These are phyloP conservation scores for Yueomyces sp. DNA, from an alignment of 1,139 yeast species.

Conservation along the genomic window DNA sequence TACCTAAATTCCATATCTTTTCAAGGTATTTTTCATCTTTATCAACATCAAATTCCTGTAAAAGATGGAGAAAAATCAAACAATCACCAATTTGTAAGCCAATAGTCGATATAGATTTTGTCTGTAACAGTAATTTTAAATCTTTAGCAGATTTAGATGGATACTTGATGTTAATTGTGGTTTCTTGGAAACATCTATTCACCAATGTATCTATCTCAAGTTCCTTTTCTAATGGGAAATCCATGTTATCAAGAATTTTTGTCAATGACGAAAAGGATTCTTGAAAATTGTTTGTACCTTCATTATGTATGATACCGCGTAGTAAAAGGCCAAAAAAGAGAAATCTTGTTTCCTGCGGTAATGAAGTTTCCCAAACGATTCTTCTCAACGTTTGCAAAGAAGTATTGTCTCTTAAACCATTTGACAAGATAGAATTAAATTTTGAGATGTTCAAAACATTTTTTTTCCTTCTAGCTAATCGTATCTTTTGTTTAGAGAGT, in stretches of 20 bases:
- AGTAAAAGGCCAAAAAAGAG: constrained; percentile 22
- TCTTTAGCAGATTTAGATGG: constrained; percentile 9
- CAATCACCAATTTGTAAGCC: constrained; percentile 23
- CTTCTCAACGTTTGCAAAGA: constrained; percentile 29
- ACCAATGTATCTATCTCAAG: constrained; percentile 20
- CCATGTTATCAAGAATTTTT: constrained; percentile 17
- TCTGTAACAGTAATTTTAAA: constrained; percentile 14
- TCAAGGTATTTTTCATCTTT: constrained; percentile 3
- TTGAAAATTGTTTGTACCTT: constrained; percentile 18
- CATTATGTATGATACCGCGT: constrained; percentile 13
- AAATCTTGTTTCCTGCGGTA: constrained; percentile 26
- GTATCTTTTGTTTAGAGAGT: constrained; percentile 12
- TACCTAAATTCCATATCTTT: constrained; percentile 22
- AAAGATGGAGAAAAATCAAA: constrained; percentile 19
- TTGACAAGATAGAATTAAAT: constrained; percentile 4
- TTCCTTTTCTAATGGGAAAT: constrained; percentile 19
- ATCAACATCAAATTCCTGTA: constrained; percentile 1
- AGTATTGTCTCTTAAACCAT: constrained; percentile 24
- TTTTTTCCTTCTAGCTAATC: background rate
- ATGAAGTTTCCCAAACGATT: constrained; percentile 29
- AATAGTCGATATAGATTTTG: constrained; percentile 20
- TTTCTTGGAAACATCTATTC: constrained; percentile 8
- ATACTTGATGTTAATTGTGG: constrained; percentile 9
- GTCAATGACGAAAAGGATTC: constrained; percentile 22
- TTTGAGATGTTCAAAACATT: background rate